Evolutionary conservation across 352 stramenopile genomes (phyloP), one percentile per base, ranked within the genome.

Genomic region (Phytophthora pluvialis): DNA sequence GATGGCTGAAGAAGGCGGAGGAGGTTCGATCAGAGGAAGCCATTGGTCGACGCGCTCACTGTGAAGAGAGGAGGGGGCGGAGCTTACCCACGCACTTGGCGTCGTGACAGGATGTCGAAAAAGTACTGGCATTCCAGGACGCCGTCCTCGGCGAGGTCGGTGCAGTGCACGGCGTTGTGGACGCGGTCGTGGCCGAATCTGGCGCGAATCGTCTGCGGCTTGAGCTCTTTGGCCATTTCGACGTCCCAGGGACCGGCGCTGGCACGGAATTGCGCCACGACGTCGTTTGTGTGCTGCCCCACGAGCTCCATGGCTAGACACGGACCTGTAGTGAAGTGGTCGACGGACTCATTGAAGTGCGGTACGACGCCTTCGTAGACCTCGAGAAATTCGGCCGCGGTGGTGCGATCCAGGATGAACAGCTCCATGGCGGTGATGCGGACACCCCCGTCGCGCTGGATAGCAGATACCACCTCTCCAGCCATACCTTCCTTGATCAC

Each of bases 81-180:
- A 21, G 42, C 25, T 21, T 64, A 81, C 16, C 39, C 46, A 13
- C 65, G 67, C 12, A 80, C 46, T 58, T 90, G 73, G 25, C 81
- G 82, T 43, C 83, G 75, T 38, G 91, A 91, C 21, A 98, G 73
- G n/a, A 98, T 90, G 61, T 97, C 86, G 67, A 98, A 98, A 64
- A 98, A 98, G 69, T 97, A 98, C 52, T 97, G 78, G 47, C 78
- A 96, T 70, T 98, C 95, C 29, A 95, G 75, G 15, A 89, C 67
- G 26, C 92, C 93, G 72, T 98, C 94, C 40, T 98, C 93, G 1
- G 77, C 58, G 9, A 98, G 68, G 63, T 98, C 95, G 0, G 95
- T 98, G 83, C 92, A 98, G 64, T 98, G 94, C 16, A 98, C 83
- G 10, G 86, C 94, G 64, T 98, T 98, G 38, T 81, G 78, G 47